Evolutionary conservation across 2,329 filamentous ascomycete genomes (phyloP), one percentile per base, ranked within the genome.

Genomic region (Alternaria sp.): DNA sequence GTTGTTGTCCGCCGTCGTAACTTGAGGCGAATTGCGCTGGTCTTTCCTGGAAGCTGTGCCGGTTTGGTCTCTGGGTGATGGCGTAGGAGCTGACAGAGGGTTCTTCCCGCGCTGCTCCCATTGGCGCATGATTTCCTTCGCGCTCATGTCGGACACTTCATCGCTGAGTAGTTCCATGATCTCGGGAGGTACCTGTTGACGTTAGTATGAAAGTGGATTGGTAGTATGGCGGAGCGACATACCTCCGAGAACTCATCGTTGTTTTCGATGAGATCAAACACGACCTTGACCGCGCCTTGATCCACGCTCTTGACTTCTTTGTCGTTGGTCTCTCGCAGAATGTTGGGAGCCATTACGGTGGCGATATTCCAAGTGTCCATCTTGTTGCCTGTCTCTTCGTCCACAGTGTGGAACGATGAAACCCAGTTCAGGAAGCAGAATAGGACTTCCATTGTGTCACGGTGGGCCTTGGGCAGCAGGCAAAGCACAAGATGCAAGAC

Each of bases 321-420:
- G 53, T 82, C 81, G 58, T 77, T 85, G 64, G 84, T 88, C 69
- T 90, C 92, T 72, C 92, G 94, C 12, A 97, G 86, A 65, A 99
- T 93, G 74, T 99, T 99, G 0, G 96, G 96, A 6, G 95, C 94
- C 80, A 99, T 97, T 67, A 99, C 96, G 4, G 96, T 98, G 4
- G 96, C 93, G 67, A 99, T 87, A 76, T 99, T 99, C 83, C 97
- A 94, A 57, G 97, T 92, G 78, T 99, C 96, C 96, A 99, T 99
- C 85, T 98, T 97, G 72, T 95, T 97, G 25, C 96, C 96, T 21
- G 92, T 92, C 78, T 99, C 96, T 75, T 99, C 96, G 73, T 99
- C 96, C 14, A 99, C 90, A 76, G 97, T 94, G 66, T 96, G 95
- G 84, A 99, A 99, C 2, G 94, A 97, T 5, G 94, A 94, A 6